Evolutionary conservation across 2,329 filamentous ascomycete genomes (phyloP).

Genomic region (Fusarium buxicola): DNA sequence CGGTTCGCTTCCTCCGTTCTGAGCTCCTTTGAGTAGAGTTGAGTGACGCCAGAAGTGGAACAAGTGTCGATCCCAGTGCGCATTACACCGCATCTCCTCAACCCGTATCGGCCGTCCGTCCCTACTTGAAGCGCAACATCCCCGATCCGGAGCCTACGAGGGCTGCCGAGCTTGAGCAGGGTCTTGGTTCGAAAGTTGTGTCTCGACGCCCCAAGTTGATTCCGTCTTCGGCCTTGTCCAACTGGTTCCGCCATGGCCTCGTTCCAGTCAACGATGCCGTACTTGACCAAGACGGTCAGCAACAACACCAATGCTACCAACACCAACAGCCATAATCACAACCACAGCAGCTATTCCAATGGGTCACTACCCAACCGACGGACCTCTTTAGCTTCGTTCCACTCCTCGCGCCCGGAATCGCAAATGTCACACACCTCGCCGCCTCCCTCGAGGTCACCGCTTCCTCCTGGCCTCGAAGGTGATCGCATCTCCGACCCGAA

Average conservation of each 20-base stretch:
- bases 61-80: constrained; percentile 36
- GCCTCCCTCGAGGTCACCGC: constrained; percentile 67
- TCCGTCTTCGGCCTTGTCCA: constrained; percentile 28
- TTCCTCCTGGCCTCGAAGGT: constrained; percentile 60
- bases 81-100: constrained; percentile 42
- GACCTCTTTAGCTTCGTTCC: constrained; percentile 74
- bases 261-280: constrained; percentile 54
- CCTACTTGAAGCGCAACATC: constrained; percentile 34
- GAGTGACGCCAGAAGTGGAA: constrained; percentile 38
- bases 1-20: constrained; percentile 6
- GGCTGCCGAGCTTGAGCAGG: constrained; percentile 27
- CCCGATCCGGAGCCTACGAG: constrained; percentile 38
- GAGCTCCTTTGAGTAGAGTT: constrained; percentile 20
- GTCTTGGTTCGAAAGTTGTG: constrained; percentile 8
- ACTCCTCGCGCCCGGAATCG: constrained; percentile 68
- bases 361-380: constrained; percentile 51
- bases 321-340: constrained; percentile 48
- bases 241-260: constrained; percentile 40
- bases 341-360: constrained; percentile 51
- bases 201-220: constrained; percentile 27
- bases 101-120: constrained; percentile 29
- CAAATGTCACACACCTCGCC: constrained; percentile 67
- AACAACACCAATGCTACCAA: constrained; percentile 31
- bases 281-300: constrained; percentile 52
- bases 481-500: constrained; percentile 70